Percentiles rank a stretch among this genome's conserved stretches.
Conservation (phyloP, 495 filamentous ascomycete genomes). For the Aspergillus nidulans region DNA sequence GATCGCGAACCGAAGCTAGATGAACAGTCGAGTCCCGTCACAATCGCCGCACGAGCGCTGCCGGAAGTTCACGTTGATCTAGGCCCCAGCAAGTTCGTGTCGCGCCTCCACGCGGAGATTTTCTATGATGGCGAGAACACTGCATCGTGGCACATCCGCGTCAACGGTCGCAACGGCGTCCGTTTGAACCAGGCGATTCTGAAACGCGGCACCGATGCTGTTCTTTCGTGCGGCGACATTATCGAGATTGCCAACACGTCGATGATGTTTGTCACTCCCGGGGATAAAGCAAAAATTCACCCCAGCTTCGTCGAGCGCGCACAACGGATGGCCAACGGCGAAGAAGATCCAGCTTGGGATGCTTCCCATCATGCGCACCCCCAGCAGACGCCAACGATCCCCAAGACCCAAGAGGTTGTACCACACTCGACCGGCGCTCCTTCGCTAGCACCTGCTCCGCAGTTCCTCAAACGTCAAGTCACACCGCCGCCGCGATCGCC, state of each 20-base stretch:
- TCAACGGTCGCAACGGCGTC: slow-evolving; percentile 87
- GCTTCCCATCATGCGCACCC: slow-evolving; percentile 39
- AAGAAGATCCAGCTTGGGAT: slow-evolving; percentile 39
- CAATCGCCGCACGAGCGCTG: slow-evolving; percentile 42
- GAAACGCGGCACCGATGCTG: slow-evolving; percentile 57
- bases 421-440: slow-evolving; percentile 38
- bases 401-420: slow-evolving; percentile 22
- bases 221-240: slow-evolving; percentile 77
- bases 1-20: slow-evolving; percentile 48
- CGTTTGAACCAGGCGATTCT: slow-evolving; percentile 69
- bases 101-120: slow-evolving; percentile 81
- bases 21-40: slow-evolving; percentile 42
- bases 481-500: slow-evolving; percentile 57
- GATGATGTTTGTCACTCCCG: slow-evolving; percentile 96
- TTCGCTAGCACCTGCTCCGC: slow-evolving; percentile 64
- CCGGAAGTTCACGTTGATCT: slow-evolving; percentile 78
- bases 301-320: slow-evolving; percentile 49
- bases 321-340: slow-evolving; percentile 43
- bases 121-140: slow-evolving; percentile 64
- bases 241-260: slow-evolving; percentile 87
- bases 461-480: slow-evolving; percentile 62
- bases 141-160: slow-evolving; percentile 70
- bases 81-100: slow-evolving; percentile 88
- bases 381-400: slow-evolving; percentile 11
- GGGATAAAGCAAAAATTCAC: slow-evolving; percentile 55